These are phyloP conservation scores for Cladophialophora carrionii DNA, from an alignment of 2,329 filamentous ascomycete genomes.

Conservation along the genomic window DNA sequence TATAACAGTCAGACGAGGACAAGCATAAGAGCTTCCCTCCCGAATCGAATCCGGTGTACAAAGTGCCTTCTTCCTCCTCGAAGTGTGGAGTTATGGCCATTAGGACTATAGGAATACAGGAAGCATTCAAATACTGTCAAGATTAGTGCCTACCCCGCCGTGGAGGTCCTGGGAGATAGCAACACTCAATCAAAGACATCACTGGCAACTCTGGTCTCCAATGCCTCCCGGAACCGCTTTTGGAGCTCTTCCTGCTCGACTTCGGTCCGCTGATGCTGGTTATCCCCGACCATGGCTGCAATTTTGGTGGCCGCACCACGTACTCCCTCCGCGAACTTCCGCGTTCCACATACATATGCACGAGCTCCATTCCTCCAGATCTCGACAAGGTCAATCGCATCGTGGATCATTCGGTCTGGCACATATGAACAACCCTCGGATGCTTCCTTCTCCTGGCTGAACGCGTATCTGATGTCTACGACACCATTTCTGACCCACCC, in stretches of 20 bases:
- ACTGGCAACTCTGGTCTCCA: slow-evolving; percentile 23
- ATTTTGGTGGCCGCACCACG: slow-evolving; percentile 47
- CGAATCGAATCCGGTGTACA: too few relatives aligned
- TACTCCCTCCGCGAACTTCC: slow-evolving; percentile 56
- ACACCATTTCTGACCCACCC: slow-evolving; percentile 64
- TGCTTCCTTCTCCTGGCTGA: slow-evolving; percentile 54
- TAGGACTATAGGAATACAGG: too few relatives aligned
- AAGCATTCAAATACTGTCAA: too few relatives aligned
- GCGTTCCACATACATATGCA: slow-evolving; percentile 67
- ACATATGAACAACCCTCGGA: slow-evolving; percentile 58
- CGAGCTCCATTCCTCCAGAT: slow-evolving; percentile 57
- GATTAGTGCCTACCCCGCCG: too few relatives aligned
- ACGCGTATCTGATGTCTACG: slow-evolving; percentile 65
- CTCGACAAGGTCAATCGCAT: slow-evolving; percentile 51
- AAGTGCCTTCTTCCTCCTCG: too few relatives aligned
- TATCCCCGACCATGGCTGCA: slow-evolving; percentile 39
- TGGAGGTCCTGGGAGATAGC: too few relatives aligned
- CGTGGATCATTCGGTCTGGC: slow-evolving; percentile 56
- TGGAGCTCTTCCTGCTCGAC: slow-evolving; percentile 42
- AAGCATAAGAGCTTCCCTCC: too few relatives aligned
- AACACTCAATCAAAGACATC: slow-evolving; percentile 25
- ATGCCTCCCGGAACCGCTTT: slow-evolving; percentile 31
- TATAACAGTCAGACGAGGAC: too few relatives aligned
- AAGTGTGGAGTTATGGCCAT: too few relatives aligned
- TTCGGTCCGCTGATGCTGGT: slow-evolving; percentile 40